Conservation (phyloP, 2,329 filamentous ascomycete species). For the Pestalotiopsis sp. region DNA sequence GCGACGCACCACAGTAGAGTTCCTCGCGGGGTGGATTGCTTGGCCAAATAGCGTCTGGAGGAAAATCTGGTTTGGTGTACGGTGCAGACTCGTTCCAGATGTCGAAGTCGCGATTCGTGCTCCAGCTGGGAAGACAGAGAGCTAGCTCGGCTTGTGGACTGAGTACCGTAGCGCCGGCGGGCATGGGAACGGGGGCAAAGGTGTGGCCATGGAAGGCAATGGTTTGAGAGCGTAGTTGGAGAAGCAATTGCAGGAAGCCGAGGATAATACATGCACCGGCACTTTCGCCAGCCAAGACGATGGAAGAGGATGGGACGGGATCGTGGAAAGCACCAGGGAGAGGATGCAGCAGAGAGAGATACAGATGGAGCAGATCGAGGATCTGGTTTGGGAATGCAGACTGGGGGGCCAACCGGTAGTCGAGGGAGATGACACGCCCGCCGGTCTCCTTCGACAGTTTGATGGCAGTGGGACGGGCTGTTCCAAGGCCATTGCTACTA, state of each 20-base stretch:
- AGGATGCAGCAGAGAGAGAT: background rate
- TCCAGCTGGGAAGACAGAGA: background rate
- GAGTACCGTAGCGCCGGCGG: background rate
- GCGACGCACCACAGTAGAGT: background rate
- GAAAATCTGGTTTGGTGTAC: background rate
- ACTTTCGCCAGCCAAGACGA: background rate
- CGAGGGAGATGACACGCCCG: background rate
- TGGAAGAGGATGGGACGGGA: background rate
- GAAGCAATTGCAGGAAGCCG: background rate
- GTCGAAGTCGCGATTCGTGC: background rate
- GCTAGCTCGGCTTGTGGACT: background rate
- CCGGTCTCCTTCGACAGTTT: background rate
- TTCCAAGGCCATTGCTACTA: background rate
- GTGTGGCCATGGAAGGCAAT: background rate
- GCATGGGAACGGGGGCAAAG: background rate
- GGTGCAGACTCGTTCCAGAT: background rate
- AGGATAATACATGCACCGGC: background rate
- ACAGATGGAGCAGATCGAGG: background rate
- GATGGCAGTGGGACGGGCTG: background rate
- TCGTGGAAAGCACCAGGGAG: background rate
- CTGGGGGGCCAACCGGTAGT: background rate
- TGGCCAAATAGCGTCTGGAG: background rate
- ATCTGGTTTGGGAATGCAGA: background rate
- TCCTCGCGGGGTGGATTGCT: background rate
- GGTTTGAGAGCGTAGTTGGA: background rate